These are phyloP conservation scores for Trypanosoma caninum DNA, from an alignment of 208 protist species.

Conservation along the genomic window DNA sequence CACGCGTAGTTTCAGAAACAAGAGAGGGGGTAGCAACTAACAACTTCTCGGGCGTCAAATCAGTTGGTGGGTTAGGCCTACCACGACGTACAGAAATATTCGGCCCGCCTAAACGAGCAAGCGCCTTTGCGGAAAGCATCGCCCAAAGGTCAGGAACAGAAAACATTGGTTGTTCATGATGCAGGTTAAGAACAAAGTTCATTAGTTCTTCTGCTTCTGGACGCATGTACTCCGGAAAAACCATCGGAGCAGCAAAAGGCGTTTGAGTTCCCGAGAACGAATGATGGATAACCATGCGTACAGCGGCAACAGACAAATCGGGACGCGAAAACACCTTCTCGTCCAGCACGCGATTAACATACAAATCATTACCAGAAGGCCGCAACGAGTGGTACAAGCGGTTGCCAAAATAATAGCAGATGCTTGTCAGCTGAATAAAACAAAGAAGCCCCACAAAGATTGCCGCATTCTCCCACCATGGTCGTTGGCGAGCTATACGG, in stretches of 20 bases:
- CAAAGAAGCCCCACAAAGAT: constrained; percentile 64
- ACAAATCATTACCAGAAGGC: constrained; percentile 66
- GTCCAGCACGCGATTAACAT: constrained; percentile 52
- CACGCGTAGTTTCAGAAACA: constrained; percentile 48
- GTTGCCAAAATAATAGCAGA: constrained; percentile 58
- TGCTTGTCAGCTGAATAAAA: constrained; percentile 63
- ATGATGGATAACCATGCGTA: constrained; percentile 80
- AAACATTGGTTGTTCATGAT: constrained; percentile 58
- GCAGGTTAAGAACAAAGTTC: constrained; percentile 55
- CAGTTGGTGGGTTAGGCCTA: constrained; percentile 30
- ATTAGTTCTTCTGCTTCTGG: constrained; percentile 70
- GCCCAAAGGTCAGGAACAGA: constrained; percentile 84
- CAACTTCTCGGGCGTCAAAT: constrained; percentile 26
- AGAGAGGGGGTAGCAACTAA: constrained; percentile 41
- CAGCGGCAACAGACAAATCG: constrained; percentile 72
- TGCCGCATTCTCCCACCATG: constrained; percentile 82
- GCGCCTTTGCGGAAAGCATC: constrained; percentile 63
- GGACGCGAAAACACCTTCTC: constrained; percentile 68
- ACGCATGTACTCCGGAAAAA: constrained; percentile 51
- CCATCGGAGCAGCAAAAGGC: constrained; percentile 81
- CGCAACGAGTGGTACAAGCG: constrained; percentile 68
- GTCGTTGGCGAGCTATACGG: constrained; percentile 64
- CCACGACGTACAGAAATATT: constrained; percentile 51
- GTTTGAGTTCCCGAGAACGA: constrained; percentile 60
- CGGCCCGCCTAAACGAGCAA: constrained; percentile 73